A percentile compares a stretch with the other conserved stretches of the same genome.
These are phyloP conservation scores for Amphicarpaea edgeworthii DNA, from an alignment of 306 rosid species.

Conservation along the genomic window DNA sequence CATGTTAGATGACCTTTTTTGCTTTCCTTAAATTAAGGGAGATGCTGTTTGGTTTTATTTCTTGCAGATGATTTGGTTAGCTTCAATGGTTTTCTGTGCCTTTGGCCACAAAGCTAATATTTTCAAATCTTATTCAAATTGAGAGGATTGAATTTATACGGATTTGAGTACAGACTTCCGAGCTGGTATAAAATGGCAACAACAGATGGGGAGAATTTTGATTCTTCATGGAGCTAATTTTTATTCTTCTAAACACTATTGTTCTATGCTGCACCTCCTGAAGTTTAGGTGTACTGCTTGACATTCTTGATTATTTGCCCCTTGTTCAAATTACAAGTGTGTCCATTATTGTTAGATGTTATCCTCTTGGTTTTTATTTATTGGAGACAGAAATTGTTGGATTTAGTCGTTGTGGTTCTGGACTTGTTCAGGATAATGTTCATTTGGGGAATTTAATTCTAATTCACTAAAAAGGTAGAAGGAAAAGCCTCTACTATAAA, in stretches of 20 bases:
- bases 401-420: not conserved
- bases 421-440: constrained; percentile 3
- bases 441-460: constrained; percentile 9
- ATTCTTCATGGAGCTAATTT: too few species aligned
- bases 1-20: constrained; percentile 19
- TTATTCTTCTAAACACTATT: constrained; percentile 41
- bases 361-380: constrained; percentile 26
- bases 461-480: not conserved
- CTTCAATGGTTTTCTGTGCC: constrained; percentile 44
- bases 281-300: constrained; percentile 41
- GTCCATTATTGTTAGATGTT: constrained; percentile 24
- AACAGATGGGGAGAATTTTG: constrained; percentile 34
- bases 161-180: constrained; percentile 34
- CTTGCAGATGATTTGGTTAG: constrained; percentile 56
- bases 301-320: constrained; percentile 35
- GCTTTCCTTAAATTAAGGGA: constrained; percentile 28
- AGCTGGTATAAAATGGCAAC: constrained; percentile 39
- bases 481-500: constrained; percentile 4
- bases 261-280: constrained; percentile 38
- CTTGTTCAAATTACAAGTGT: constrained; percentile 38
- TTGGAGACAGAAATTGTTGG: constrained; percentile 22
- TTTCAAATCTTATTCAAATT: constrained; percentile 43
- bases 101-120: constrained; percentile 40
- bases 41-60: constrained; percentile 42
- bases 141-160: constrained; percentile 44